Conservation (phyloP, 768 basidiomycete species). For the Podaxis carcinomalis region DNA sequence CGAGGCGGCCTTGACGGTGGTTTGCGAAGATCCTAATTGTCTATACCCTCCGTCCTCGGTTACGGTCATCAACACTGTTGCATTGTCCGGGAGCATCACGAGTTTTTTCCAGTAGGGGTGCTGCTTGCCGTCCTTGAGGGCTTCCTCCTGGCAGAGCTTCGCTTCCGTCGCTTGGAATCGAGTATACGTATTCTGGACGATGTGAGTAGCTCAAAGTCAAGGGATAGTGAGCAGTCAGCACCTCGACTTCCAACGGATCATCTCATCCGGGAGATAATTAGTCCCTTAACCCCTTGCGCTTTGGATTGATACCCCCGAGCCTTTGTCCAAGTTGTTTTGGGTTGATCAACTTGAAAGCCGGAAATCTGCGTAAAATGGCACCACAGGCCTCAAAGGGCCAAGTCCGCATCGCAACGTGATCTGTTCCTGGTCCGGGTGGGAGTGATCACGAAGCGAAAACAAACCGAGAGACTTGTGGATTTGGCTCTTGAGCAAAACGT, state of each 20-base stretch:
- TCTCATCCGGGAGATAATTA: neutral
- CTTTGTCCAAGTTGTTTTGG: neutral
- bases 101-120: neutral
- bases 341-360: neutral
- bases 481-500: neutral
- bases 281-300: neutral
- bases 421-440: conserved; percentile 1
- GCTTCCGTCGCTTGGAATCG: neutral
- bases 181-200: neutral
- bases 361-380: conserved; percentile 5
- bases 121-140: neutral
- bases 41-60: neutral
- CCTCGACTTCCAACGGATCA: neutral
- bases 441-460: neutral
- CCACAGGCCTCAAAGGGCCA: neutral
- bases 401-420: neutral
- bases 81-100: neutral
- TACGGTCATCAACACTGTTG: neutral
- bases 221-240: neutral
- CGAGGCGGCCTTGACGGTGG: neutral
- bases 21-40: neutral
- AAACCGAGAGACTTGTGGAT: neutral
- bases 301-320: neutral
- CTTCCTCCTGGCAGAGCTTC: neutral
- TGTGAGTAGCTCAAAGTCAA: neutral